phyloP scores from a whole-genome alignment of 371 early-diverging fungal genomes.

The Saksenaea oblongispora region DNA sequence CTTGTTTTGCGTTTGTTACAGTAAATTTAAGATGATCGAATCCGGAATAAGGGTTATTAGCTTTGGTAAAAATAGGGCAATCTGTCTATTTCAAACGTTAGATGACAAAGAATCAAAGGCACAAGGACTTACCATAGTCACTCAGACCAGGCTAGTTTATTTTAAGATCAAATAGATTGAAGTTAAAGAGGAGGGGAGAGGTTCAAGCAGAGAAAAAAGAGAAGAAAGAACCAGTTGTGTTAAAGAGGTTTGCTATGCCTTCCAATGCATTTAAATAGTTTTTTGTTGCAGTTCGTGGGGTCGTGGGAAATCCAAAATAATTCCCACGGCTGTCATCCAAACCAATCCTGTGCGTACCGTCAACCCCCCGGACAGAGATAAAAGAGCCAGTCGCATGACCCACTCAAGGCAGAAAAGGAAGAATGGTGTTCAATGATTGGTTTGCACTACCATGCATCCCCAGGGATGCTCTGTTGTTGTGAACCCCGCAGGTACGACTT shows the following conservation, averaged over 20 bases:
- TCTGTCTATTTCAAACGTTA: conserved; percentile 11
- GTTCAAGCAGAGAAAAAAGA: not conserved
- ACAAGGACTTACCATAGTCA: conserved; percentile 13
- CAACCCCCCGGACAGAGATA: too few relatives aligned
- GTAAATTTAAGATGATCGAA: conserved; percentile 84
- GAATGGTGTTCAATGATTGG: too few relatives aligned
- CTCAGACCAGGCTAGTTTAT: conserved; percentile 12
- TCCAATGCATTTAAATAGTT: not conserved
- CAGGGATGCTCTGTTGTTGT: not conserved
- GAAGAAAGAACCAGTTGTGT: not conserved
- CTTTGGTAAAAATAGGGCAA: conserved; percentile 14
- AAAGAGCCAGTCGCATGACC: too few relatives aligned
- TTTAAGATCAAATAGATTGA: not conserved
- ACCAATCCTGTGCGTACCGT: not conserved
- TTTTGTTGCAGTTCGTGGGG: not conserved
- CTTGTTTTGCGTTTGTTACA: conserved; percentile 95
- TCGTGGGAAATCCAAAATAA: not conserved
- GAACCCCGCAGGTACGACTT: not conserved
- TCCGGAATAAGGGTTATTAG: conserved; percentile 38
- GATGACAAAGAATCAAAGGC: not conserved
- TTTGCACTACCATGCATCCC: not conserved
- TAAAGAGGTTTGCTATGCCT: too few relatives aligned
- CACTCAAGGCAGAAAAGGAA: too few relatives aligned
- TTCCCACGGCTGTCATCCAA: conserved; percentile 6
- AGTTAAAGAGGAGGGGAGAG: not conserved